Conservation (phyloP, 768 basidiomycete species). For the Suillus luteus region DNA sequence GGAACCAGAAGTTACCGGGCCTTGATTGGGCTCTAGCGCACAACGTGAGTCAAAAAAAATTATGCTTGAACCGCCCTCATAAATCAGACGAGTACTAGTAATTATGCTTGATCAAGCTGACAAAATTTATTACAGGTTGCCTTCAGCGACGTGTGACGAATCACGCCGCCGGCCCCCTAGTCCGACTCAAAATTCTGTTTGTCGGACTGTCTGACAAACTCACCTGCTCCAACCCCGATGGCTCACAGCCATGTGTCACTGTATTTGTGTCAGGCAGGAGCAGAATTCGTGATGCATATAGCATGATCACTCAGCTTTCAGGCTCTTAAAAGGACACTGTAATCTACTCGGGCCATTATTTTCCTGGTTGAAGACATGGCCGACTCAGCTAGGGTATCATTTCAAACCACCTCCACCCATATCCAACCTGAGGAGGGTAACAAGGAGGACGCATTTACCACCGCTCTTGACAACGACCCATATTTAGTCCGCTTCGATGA, state of each 20-base stretch:
- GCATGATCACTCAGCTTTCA: neutral
- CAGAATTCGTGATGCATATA: neutral
- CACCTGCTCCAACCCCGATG: neutral
- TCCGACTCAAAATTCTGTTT: neutral
- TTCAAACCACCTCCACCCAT: neutral
- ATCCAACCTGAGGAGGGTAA: neutral
- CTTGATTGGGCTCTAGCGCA: no score
- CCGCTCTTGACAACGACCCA: conserved; percentile 23
- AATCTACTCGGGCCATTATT: neutral
- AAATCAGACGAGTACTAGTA: no score
- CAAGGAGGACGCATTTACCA: neutral
- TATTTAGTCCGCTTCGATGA: conserved; percentile 34
- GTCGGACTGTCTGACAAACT: neutral
- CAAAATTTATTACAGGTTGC: neutral
- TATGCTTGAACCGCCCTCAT: no score
- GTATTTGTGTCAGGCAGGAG: neutral
- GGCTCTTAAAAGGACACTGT: neutral
- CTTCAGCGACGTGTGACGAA: no score
- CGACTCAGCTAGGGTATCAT: neutral
- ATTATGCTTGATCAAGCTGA: neutral
- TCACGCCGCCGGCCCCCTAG: neutral
- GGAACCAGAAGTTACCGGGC: no score
- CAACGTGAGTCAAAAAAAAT: no score
- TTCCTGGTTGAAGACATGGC: neutral
- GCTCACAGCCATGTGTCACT: neutral